These are phyloP conservation scores for Hygrophoropsis aurantiaca DNA, from an alignment of 768 basidiomycete species.

Conservation along the genomic window DNA sequence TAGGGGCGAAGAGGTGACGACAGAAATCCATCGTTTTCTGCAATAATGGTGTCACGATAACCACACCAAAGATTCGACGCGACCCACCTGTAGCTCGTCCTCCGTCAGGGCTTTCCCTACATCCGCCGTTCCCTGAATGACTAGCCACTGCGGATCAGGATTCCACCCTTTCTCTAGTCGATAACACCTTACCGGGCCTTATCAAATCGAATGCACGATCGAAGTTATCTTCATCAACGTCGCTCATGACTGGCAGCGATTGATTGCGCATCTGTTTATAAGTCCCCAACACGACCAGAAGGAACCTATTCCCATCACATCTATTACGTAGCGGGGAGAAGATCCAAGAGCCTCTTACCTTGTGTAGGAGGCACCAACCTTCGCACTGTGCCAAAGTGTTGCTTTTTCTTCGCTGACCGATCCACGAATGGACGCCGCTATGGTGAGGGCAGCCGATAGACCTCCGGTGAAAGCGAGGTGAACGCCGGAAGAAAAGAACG, in stretches of 20 bases:
- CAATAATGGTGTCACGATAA: constrained; percentile 1
- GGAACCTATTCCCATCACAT: constrained; percentile 35
- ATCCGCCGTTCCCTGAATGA: constrained; percentile 21
- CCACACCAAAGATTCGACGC: no score
- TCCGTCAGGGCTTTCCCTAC: constrained; percentile 13
- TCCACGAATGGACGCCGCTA: constrained; percentile 54
- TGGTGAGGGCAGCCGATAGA: constrained; percentile 54
- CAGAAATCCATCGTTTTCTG: constrained; percentile 19
- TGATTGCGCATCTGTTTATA: constrained; percentile 73
- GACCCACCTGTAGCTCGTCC: constrained; percentile 13
- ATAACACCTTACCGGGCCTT: constrained; percentile 49
- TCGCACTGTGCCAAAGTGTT: constrained; percentile 53
- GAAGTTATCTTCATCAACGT: constrained; percentile 69
- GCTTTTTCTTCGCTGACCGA: constrained; percentile 48
- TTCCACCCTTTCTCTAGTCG: not conserved
- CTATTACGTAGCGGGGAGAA: not conserved
- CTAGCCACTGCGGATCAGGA: constrained; percentile 1
- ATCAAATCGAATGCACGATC: constrained; percentile 68
- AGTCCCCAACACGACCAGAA: constrained; percentile 67
- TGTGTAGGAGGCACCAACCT: constrained; percentile 58
- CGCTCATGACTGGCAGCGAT: constrained; percentile 51
- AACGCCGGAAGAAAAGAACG: constrained; percentile 66
- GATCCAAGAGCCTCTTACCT: constrained; percentile 33
- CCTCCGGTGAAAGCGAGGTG: constrained; percentile 63
- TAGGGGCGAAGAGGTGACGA: constrained; percentile 15